Evolutionary conservation across 192 early-diverging fungal species (phyloP).

Genomic region (Umbelopsis ramanniana): DNA sequence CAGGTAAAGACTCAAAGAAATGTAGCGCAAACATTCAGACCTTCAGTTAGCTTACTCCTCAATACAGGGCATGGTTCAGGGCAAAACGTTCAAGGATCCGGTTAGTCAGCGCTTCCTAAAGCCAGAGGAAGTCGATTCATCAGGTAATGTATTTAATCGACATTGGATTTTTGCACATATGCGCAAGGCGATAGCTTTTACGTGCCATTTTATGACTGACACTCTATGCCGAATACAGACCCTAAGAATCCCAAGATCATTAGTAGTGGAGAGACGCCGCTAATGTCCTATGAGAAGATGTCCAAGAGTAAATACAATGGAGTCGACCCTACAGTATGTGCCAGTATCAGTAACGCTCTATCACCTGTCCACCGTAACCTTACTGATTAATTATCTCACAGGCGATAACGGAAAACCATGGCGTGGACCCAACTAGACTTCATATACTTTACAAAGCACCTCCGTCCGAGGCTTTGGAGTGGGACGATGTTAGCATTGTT

Average conservation of each 20-base stretch:
- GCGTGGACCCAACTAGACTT: conserved; percentile 84
- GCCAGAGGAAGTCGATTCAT: conserved; percentile 70
- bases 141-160: conserved; percentile 31
- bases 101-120: conserved; percentile 74
- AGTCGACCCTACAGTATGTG: conserved; percentile 74
- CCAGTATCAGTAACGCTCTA: conserved; percentile 4
- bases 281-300: conserved; percentile 90
- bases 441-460: conserved; percentile 89
- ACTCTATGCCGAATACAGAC: conserved; percentile 18
- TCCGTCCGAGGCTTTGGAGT: conserved; percentile 85
- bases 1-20: conserved; percentile 51
- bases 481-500: conserved; percentile 89
- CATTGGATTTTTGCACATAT: too few species aligned
- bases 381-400: conserved; percentile 3
- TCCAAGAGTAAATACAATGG: conserved; percentile 97
- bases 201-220: neutral
- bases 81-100: conserved; percentile 81
- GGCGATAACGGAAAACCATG: conserved; percentile 63
- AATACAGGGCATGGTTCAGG: conserved; percentile 89
- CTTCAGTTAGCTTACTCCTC: neutral
- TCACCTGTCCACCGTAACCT: neutral
- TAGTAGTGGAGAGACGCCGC: conserved; percentile 61
- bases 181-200: too few species aligned
- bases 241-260: conserved; percentile 56
- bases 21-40: too few species aligned